These are phyloP conservation scores for Eucalyptus cloeziana DNA, from an alignment of 345 rosid genomes.

Conservation along the genomic window DNA sequence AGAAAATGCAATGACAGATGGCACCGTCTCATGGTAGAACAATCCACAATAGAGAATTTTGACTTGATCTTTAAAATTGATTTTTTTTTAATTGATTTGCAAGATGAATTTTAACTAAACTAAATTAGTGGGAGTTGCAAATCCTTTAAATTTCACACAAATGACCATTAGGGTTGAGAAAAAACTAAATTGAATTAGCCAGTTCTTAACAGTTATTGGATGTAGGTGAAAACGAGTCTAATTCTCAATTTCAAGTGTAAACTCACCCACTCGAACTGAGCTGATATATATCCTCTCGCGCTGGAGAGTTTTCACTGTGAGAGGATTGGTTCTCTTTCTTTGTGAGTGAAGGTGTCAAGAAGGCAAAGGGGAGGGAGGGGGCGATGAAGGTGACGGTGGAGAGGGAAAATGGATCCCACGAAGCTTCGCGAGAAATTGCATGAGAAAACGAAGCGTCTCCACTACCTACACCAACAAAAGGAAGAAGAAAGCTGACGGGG, in stretches of 20 bases:
- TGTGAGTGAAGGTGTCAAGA: conserved; percentile 18
- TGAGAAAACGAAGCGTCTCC: conserved; percentile 24
- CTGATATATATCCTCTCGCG: too few species aligned
- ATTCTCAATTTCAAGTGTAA: background rate
- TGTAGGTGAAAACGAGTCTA: too few species aligned
- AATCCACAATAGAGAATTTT: background rate
- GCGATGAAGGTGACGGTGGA: background rate
- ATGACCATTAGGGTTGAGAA: background rate
- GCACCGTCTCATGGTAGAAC: background rate
- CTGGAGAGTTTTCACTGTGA: too few species aligned
- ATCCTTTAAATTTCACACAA: background rate
- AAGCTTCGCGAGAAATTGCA: conserved; percentile 15
- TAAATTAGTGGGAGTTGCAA: background rate
- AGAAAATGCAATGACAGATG: background rate
- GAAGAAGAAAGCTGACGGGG: background rate
- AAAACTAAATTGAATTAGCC: too few species aligned
- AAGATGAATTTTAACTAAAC: background rate
- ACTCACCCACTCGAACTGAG: accelerated
- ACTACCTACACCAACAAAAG: background rate
- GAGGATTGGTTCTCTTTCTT: too few species aligned
- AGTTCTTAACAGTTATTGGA: accelerated
- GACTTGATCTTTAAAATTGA: background rate
- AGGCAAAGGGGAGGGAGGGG: background rate
- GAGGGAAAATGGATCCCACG: conserved; percentile 21
- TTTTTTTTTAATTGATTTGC: background rate